These are phyloP conservation scores for Syzygium jambos DNA, from an alignment of 345 rosid genomes.

Conservation along the genomic window DNA sequence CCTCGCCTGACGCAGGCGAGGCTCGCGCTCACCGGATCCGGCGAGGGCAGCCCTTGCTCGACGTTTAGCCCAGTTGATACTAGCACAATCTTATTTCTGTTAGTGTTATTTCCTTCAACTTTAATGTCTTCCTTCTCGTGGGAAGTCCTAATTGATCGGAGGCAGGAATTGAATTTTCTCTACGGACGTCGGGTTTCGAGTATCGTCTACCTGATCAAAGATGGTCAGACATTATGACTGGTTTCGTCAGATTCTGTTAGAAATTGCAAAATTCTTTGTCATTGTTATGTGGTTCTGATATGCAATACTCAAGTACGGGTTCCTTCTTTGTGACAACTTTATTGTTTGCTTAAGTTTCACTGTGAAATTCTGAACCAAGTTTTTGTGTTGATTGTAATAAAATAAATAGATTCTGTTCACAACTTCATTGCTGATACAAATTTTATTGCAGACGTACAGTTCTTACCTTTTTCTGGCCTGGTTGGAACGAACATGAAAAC, in stretches of 20 bases:
- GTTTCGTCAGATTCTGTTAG: not conserved
- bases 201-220: not conserved
- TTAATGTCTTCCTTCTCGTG: not conserved
- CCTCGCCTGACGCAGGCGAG: no score
- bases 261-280: not conserved
- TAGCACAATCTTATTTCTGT: not conserved
- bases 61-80: not conserved
- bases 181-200: not conserved
- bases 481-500: slow-evolving; percentile 67
- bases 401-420: not conserved
- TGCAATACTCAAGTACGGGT: not conserved
- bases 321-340: not conserved
- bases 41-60: no score
- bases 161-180: not conserved
- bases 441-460: slow-evolving; percentile 57
- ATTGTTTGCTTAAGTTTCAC: not conserved
- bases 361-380: not conserved
- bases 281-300: not conserved
- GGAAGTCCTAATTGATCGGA: not conserved
- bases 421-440: not conserved
- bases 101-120: not conserved
- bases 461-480: slow-evolving; percentile 91
- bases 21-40: no score
- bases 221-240: not conserved
- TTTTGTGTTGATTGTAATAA: not conserved